Evolutionary conservation across 2,329 filamentous ascomycete genomes (phyloP).

Genomic region (Aureobasidium musti): DNA sequence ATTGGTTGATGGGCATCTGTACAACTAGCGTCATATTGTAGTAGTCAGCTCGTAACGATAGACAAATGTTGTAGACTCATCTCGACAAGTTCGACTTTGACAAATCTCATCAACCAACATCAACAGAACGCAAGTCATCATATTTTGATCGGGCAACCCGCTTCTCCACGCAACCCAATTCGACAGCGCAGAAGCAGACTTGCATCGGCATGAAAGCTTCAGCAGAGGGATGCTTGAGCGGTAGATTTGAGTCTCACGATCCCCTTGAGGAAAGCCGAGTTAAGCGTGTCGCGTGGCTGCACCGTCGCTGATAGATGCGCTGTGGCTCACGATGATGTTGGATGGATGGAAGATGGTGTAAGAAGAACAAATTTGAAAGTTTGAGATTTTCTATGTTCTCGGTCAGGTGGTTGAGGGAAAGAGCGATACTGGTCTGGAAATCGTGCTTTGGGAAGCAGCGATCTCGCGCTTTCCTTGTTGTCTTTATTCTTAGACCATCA

Average conservation of each 20-base stretch:
- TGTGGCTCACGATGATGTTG: not conserved
- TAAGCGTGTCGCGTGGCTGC: not conserved
- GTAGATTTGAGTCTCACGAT: not conserved
- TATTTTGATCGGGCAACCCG: not conserved
- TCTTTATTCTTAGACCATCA: not conserved
- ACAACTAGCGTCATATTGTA: not conserved
- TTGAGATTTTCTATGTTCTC: no score
- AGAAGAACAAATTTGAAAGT: not conserved
- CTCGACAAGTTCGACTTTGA: not conserved
- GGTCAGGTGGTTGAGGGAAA: not conserved
- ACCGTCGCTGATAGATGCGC: not conserved
- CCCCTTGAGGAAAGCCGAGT: not conserved
- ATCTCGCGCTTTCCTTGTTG: not conserved
- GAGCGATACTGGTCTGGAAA: not conserved
- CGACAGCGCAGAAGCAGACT: constrained; percentile 2
- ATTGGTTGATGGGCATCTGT: constrained; percentile 2
- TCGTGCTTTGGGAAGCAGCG: not conserved
- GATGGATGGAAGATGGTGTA: not conserved
- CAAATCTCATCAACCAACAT: not conserved
- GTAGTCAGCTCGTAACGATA: not conserved
- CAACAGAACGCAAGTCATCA: not conserved
- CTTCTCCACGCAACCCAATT: not conserved
- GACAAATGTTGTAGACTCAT: not conserved
- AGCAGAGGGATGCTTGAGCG: not conserved
- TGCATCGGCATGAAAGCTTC: not conserved